phyloP scores from a whole-genome alignment of 2,329 filamentous ascomycete species.

The Fusarium kyushuense region DNA sequence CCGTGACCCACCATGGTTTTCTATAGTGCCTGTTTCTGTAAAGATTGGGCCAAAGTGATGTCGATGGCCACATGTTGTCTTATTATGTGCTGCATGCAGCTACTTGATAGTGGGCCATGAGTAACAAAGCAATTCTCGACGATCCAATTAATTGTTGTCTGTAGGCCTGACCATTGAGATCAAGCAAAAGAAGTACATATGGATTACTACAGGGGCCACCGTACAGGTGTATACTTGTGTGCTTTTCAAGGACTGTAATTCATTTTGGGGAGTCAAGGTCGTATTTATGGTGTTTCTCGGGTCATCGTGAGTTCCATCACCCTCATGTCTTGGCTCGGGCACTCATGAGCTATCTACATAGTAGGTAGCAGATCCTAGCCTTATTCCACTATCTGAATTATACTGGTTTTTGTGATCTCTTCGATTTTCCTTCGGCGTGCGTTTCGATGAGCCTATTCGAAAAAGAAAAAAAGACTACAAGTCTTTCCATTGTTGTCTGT shows the following conservation, averaged over 20 bases:
- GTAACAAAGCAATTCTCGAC: neutral
- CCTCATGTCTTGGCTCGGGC: constrained; percentile 1
- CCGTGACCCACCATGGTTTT: neutral
- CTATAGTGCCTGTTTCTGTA: neutral
- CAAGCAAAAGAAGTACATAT: neutral
- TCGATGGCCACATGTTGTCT: constrained; percentile 14
- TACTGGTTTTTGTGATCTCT: neutral
- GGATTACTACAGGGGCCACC: neutral
- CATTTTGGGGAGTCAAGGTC: neutral
- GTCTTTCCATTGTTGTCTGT: constrained; percentile 13
- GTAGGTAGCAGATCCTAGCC: neutral
- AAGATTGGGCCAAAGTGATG: neutral
- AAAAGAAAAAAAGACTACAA: constrained; percentile 6
- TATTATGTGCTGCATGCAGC: constrained; percentile 31
- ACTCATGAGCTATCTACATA: constrained; percentile 12
- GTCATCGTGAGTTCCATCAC: constrained; percentile 20
- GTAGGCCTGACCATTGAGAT: neutral
- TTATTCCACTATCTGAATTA: constrained; percentile 5
- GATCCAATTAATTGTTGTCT: neutral
- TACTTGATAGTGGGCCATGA: constrained; percentile 8
- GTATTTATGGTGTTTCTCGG: neutral
- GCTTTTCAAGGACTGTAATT: neutral
- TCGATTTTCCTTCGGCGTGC: neutral
- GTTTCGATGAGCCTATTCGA: neutral
- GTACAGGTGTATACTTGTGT: neutral